A percentile compares a stretch with the other conserved stretches of the same genome.
Evolutionary conservation across 106 monocot genomes (phyloP).

Genomic region (Phalaenopsis aphrodite): DNA sequence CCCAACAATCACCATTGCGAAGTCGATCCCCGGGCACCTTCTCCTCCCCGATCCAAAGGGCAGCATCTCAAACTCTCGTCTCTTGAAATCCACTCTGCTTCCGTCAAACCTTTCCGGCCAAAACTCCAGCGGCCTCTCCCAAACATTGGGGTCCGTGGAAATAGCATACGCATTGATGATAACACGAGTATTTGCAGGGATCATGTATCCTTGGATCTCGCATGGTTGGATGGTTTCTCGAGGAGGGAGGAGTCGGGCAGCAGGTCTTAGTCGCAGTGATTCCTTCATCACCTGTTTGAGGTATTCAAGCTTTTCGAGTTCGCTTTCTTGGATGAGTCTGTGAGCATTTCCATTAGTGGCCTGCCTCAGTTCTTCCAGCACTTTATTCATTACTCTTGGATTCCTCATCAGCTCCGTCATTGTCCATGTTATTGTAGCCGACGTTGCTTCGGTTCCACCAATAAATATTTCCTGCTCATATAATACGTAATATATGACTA

Average conservation of each 20-base stretch:
- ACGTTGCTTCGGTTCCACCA: no score
- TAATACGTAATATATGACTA: no score
- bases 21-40: constrained; percentile 39
- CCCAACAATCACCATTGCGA: not conserved
- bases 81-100: constrained; percentile 5
- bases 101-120: constrained; percentile 28
- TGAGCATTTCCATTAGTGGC: not conserved
- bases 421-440: no score
- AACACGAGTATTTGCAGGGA: constrained; percentile 49
- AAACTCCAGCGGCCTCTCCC: constrained; percentile 24
- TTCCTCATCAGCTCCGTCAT: no score
- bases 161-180: constrained; percentile 89
- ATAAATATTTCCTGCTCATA: no score
- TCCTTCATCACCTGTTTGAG: constrained; percentile 25
- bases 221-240: constrained; percentile 4
- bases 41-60: constrained; percentile 38
- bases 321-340: constrained; percentile 7
- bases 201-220: constrained; percentile 12
- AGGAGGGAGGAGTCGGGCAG: constrained; percentile 10
- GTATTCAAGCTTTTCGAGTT: constrained; percentile 15
- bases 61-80: constrained; percentile 33
- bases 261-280: constrained; percentile 12
- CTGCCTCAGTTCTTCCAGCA: constrained; percentile 15
- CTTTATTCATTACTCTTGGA: constrained; percentile 5
- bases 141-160: constrained; percentile 22